phyloP scores from a whole-genome alignment of 495 filamentous ascomycete species.

The Hypoxylon subgilvum region DNA sequence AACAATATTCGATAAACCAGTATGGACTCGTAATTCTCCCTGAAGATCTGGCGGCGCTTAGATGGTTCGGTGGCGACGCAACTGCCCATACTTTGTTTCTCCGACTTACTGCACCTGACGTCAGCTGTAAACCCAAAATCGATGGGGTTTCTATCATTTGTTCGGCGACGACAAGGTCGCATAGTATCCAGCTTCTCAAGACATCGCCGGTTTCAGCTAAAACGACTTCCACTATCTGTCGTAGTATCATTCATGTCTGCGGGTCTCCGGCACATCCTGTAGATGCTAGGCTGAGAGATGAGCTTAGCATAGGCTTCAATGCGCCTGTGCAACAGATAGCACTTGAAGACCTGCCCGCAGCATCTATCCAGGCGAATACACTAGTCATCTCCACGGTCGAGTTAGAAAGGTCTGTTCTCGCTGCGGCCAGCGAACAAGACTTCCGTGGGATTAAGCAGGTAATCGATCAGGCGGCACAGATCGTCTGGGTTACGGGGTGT shows the following conservation, averaged over 20 bases:
- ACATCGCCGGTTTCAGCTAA: neutral
- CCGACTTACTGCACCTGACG: neutral
- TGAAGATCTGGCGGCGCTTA: neutral
- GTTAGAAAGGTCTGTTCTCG: constrained; percentile 33
- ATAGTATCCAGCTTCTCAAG: constrained; percentile 1
- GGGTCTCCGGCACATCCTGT: neutral
- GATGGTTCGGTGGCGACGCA: neutral
- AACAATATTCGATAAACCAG: neutral
- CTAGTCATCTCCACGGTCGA: constrained; percentile 34
- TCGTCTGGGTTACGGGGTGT: constrained; percentile 44
- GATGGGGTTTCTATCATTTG: neutral
- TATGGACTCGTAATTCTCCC: constrained; percentile 1
- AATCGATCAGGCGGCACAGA: constrained; percentile 35
- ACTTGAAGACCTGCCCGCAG: neutral
- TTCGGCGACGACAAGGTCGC: neutral
- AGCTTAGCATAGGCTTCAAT: neutral
- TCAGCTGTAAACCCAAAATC: neutral
- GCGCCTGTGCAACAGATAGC: constrained; percentile 1
- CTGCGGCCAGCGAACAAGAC: constrained; percentile 30
- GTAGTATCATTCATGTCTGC: constrained; percentile 3
- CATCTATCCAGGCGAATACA: neutral
- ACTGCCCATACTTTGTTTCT: constrained; percentile 1
- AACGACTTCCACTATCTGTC: neutral
- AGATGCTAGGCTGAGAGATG: neutral
- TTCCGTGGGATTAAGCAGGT: constrained; percentile 39